phyloP scores from a whole-genome alignment of 208 protist genomes.

The Balamuthia mandrillaris region DNA sequence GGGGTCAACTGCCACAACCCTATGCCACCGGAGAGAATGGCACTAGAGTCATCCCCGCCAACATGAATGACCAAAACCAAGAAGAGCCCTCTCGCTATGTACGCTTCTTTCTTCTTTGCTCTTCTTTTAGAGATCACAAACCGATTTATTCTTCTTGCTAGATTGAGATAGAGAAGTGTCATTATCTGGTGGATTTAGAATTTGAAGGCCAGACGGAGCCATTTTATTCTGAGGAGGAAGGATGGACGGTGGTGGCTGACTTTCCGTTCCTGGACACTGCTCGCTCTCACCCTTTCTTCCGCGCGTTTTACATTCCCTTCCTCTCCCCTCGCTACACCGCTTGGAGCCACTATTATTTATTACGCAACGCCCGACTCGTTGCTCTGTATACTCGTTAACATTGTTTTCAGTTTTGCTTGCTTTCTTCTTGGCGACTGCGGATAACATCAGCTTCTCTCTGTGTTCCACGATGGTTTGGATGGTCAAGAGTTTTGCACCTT shows the following conservation, averaged over 20 bases:
- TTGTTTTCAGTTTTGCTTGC: too few species aligned
- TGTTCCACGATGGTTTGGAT: too few species aligned
- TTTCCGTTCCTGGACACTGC: slow-evolving; percentile 30
- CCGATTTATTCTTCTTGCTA: neutral
- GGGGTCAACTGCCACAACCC: slow-evolving; percentile 1
- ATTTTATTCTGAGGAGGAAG: neutral
- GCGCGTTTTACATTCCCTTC: slow-evolving; percentile 26
- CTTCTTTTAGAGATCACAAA: neutral
- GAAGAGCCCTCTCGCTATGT: slow-evolving; percentile 38
- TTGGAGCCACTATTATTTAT: slow-evolving; percentile 8
- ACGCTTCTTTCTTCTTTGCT: neutral
- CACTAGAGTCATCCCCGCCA: neutral
- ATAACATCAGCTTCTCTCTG: too few species aligned
- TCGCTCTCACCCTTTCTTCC: neutral
- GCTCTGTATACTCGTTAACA: too few species aligned
- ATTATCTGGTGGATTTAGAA: slow-evolving; percentile 43
- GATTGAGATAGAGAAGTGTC: slow-evolving; percentile 22
- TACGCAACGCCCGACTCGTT: too few species aligned
- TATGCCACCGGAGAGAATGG: slow-evolving; percentile 1
- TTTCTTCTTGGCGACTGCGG: too few species aligned
- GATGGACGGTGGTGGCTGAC: neutral
- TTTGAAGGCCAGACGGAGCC: slow-evolving; percentile 39
- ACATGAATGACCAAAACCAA: slow-evolving; percentile 37
- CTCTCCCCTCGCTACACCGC: neutral
- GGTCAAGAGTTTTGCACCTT: too few species aligned